Evolutionary conservation across 192 early-diverging fungal genomes (phyloP).

Genomic region (Linderina pennispora): DNA sequence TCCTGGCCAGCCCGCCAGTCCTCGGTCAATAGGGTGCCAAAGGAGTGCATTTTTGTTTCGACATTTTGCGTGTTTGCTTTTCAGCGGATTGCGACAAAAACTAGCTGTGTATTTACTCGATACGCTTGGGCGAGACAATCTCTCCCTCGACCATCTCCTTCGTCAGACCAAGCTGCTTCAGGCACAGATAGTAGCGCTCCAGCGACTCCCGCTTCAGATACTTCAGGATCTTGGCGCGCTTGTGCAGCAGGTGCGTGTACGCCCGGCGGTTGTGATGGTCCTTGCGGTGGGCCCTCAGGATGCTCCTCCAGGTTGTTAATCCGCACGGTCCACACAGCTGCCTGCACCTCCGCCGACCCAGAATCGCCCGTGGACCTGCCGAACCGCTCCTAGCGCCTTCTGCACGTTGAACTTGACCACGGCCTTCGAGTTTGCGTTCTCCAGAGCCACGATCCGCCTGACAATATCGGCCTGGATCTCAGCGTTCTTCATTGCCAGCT

Average conservation of each 20-base stretch:
- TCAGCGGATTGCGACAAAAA: too few species aligned
- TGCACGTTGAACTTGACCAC: conserved; percentile 71
- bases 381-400: conserved; percentile 70
- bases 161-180: conserved; percentile 65
- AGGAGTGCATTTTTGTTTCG: too few species aligned
- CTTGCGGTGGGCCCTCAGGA: conserved; percentile 69
- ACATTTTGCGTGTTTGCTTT: too few species aligned
- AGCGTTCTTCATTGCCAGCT: conserved; percentile 7
- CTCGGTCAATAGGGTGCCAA: too few species aligned
- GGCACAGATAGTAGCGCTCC: conserved; percentile 61
- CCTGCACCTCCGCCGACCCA: conserved; percentile 92
- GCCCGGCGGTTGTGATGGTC: conserved; percentile 86
- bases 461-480: conserved; percentile 53
- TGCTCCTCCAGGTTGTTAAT: conserved; percentile 85
- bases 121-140: conserved; percentile 50
- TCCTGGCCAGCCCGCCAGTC: too few species aligned
- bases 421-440: conserved; percentile 74
- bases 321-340: conserved; percentile 82
- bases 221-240: conserved; percentile 78
- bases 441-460: conserved; percentile 66
- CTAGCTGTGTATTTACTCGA: too few species aligned
- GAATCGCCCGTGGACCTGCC: conserved; percentile 73
- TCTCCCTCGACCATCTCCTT: conserved; percentile 51
- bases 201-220: conserved; percentile 74
- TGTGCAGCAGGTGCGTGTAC: conserved; percentile 73